phyloP scores from a whole-genome alignment of 2,329 filamentous ascomycete species.

The Phialemonium atrogriseum region DNA sequence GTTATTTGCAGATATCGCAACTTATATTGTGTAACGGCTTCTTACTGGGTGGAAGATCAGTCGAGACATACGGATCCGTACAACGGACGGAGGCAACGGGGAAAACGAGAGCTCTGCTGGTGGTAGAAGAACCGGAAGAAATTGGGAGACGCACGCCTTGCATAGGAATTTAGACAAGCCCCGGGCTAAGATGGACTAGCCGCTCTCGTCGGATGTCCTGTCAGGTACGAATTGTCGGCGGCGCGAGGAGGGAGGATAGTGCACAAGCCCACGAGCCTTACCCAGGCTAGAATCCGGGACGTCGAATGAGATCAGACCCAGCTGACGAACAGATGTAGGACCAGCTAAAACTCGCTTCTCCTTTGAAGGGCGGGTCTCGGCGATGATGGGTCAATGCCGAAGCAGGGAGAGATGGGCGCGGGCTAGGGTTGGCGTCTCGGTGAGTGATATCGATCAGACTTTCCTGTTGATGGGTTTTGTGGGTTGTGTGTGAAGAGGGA shows the following conservation, averaged over 20 bases:
- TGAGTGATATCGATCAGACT: too few relatives aligned
- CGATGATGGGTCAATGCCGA: too few relatives aligned
- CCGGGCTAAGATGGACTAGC: slow-evolving; percentile 3
- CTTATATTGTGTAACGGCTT: slow-evolving; percentile 3
- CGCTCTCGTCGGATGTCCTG: slow-evolving; percentile 2
- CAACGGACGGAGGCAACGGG: too few relatives aligned
- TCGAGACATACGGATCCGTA: too few relatives aligned
- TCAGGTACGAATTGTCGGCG: slow-evolving; percentile 9
- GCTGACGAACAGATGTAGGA: slow-evolving; percentile 11
- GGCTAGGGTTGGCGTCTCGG: too few relatives aligned
- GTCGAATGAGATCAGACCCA: slow-evolving; percentile 12
- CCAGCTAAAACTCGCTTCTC: too few relatives aligned
- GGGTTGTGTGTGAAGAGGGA: slow-evolving; percentile 6
- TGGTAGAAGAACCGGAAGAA: slow-evolving; percentile 3
- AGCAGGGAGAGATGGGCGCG: too few relatives aligned
- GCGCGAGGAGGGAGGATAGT: slow-evolving; percentile 6
- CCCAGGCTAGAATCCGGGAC: too few relatives aligned
- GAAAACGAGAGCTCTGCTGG: slow-evolving; percentile 2
- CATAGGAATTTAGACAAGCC: slow-evolving; percentile 2
- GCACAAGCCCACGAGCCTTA: too few relatives aligned
- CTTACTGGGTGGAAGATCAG: slow-evolving; percentile 7
- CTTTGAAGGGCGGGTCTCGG: too few relatives aligned
- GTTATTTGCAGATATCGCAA: slow-evolving; percentile 10
- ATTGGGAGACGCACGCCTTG: slow-evolving; percentile 4
- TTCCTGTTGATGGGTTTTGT: too few relatives aligned